Evolutionary conservation across 768 basidiomycete species (phyloP).

Genomic region (Kwoniella dendrophila): DNA sequence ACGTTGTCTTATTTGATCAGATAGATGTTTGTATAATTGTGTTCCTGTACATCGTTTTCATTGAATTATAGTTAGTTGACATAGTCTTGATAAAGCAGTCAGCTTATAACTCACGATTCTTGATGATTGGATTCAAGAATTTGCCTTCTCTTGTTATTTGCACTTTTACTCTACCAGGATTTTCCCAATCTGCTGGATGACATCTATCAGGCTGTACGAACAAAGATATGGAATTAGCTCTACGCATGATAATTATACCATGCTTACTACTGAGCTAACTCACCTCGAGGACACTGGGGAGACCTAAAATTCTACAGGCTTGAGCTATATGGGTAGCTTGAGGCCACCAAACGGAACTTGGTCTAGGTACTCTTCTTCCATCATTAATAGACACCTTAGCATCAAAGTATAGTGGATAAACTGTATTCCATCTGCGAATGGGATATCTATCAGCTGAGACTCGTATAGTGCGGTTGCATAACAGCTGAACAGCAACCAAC

Average conservation of each 20-base stretch:
- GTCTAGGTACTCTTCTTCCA: constrained; percentile 75
- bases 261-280: constrained; percentile 16
- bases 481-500: background rate
- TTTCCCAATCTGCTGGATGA: constrained; percentile 97
- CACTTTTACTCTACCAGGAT: constrained; percentile 91
- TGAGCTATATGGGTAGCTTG: constrained; percentile 89
- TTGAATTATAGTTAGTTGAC: background rate
- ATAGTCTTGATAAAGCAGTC: background rate
- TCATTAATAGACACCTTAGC: constrained; percentile 88
- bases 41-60: constrained; percentile 57
- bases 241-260: background rate
- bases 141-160: constrained; percentile 59
- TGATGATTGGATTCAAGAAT: constrained; percentile 54
- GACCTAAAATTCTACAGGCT: constrained; percentile 72
- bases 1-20: constrained; percentile 46
- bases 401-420: constrained; percentile 97
- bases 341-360: constrained; percentile 90
- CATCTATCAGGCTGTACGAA: constrained; percentile 65
- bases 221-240: background rate
- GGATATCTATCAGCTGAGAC: constrained; percentile 6
- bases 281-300: constrained; percentile 83
- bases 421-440: constrained; percentile 84
- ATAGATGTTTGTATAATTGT: constrained; percentile 47
- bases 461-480: too few species aligned
- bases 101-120: constrained; percentile 54